Percentiles rank a stretch among this genome's conserved stretches.
Conservation (phyloP, 2,329 filamentous ascomycete genomes). For the Ophiostoma quercus region DNA sequence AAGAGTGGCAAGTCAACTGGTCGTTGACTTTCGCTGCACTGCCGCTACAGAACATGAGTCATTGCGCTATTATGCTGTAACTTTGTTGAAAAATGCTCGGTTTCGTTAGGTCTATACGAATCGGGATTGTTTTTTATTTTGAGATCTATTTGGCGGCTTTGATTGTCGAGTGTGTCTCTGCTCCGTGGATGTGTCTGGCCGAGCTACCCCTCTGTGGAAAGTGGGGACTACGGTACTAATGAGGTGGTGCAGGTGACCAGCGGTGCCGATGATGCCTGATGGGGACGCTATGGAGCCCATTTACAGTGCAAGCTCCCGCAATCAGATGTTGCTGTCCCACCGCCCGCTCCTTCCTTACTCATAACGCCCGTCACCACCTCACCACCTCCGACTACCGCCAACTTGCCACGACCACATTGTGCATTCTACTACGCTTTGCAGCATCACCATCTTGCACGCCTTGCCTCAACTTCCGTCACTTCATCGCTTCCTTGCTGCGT, state of each 20-base stretch:
- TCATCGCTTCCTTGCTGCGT: background rate
- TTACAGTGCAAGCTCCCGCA: background rate
- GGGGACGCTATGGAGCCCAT: background rate
- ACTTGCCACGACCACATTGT: background rate
- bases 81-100: too few relatives aligned
- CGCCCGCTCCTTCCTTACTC: background rate
- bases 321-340: background rate
- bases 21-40: background rate
- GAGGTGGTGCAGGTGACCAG: constrained; percentile 7
- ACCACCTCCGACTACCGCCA: background rate
- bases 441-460: background rate
- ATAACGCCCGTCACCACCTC: background rate
- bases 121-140: too few relatives aligned
- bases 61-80: background rate
- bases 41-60: background rate
- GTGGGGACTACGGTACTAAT: background rate
- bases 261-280: constrained; percentile 4
- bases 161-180: background rate
- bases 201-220: constrained; percentile 12
- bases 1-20: background rate
- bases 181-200: background rate
- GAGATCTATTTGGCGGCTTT: background rate
- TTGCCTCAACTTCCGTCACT: background rate
- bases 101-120: background rate
- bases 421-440: background rate